Evolutionary conservation across 2,329 filamentous ascomycete genomes (phyloP), one percentile per base, ranked within the genome.

Genomic region (Sporothrix pallida): DNA sequence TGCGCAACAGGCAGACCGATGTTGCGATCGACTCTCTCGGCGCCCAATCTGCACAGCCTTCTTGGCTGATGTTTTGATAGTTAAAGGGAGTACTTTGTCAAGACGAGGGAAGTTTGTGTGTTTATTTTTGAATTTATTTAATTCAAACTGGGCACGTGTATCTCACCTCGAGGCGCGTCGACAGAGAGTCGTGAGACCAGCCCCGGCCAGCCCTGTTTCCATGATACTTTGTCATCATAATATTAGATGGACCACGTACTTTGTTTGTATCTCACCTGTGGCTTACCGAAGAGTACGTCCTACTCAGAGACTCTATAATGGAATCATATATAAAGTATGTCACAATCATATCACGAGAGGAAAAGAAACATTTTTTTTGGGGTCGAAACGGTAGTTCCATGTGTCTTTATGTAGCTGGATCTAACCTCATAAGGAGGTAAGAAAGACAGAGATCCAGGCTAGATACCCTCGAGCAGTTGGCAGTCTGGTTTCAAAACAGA

Each of bases 301-400:
- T n/a, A n/a, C n/a, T n/a, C n/a, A n/a, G n/a, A n/a, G n/a, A n/a
- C 20, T 46, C 20, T 23, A 23, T 17, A 6, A 20, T 20, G 20
- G 13, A 10, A 42, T 13, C 20, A 12, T 12, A 46, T 2, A 44
- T n/a, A 7, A 52, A 12, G 3, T 10, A 50, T 52, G 15, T 9
- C 54, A 20, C 1, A 17, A 17, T 52, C 56, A 52, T 8, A 17
- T 52, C 67, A 69, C 17, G 17, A 60, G n/a, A 6, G n/a, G 37
- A 12, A 65, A 72, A 62, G 68, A 74, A 65, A 65, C 68, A 17
- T 67, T 52, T 72, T 65, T 74, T 23, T 58, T 42, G 44, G 67
- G 68, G 65, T n/a, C 31, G 48, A 68, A 69, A 69, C 70, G 63
- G 44, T 63, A 69, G 67, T 73, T 73, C 15, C 9, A 58, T 73